Conservation (phyloP, 176 grass and related monocot genomes). For the Elymus sibiricus region DNA sequence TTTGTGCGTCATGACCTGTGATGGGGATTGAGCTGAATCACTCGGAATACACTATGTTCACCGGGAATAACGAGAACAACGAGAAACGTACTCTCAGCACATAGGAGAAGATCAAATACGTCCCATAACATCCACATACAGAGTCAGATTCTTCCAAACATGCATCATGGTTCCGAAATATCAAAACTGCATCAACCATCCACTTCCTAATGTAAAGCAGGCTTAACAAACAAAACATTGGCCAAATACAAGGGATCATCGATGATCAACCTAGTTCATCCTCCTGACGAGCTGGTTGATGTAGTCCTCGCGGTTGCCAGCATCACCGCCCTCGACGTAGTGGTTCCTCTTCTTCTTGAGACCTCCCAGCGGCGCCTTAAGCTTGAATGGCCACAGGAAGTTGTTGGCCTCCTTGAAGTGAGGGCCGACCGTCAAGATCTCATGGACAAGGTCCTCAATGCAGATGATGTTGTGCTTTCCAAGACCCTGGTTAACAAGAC, state of each 20-base stretch:
- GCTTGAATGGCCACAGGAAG: conserved; percentile 78
- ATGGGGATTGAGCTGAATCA: too few relatives aligned
- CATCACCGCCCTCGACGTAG: conserved; percentile 61
- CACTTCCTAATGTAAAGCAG: conserved; percentile 16
- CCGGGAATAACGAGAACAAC: too few relatives aligned
- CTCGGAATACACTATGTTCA: too few relatives aligned
- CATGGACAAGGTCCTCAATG: conserved; percentile 67
- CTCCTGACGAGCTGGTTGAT: conserved; percentile 75
- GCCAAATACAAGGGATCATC: background rate
- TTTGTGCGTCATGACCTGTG: too few relatives aligned
- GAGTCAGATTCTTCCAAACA: background rate
- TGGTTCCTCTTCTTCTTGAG: conserved; percentile 68
- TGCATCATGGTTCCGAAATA: conserved; percentile 14
- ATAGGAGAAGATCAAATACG: background rate
- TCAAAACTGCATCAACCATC: conserved; percentile 49
- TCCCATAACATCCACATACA: background rate
- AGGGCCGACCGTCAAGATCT: conserved; percentile 62
- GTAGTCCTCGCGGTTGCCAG: conserved; percentile 68
- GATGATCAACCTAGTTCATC: conserved; percentile 44
- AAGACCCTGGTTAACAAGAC: conserved; percentile 29
- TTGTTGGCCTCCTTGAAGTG: conserved; percentile 75
- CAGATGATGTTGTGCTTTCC: conserved; percentile 67
- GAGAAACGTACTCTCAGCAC: too few relatives aligned
- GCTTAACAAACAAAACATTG: background rate
- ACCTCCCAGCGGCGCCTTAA: conserved; percentile 57